Evolutionary conservation across 106 monocot genomes (phyloP), one percentile per base, ranked within the genome.

Genomic region (Phalaenopsis aphrodite): DNA sequence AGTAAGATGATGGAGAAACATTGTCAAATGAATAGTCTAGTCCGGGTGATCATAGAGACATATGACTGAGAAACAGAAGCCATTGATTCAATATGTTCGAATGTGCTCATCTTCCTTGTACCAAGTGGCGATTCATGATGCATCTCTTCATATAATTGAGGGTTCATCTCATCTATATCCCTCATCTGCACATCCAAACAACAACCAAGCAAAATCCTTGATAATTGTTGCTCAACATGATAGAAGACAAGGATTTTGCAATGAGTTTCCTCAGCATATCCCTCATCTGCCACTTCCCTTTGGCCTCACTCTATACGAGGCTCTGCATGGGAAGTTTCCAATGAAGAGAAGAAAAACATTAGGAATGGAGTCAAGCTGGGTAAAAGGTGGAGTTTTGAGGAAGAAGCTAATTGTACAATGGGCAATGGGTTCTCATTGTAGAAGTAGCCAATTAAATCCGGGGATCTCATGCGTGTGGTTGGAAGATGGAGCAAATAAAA

Each of bases 1-100:
- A 72, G 90, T 93, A 77, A 91, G 83, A 85, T 99, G 93, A 84
- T 91, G 30, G 39, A 94, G 89, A 68, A 94, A 61, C 75, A 99
- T 79, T 16, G 94, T 92, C 75, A 94, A 76, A 24, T 94, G 98
- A 88, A 68, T 24, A 91, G 14, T 86, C 88, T 87, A 41, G 39
- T 79, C 30, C 38, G 72, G 52, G 78, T 39, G 77, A 81, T 85
- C n/a, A 64, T 68, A 55, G 83, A 75, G 18, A 81, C 67, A 39
- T 64, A 84, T 69, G 84, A 77, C 79, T 88, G 86, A 37, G 88
- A 77, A 67, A 84, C 85, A 64, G 88, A 84, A 37, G 84, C 84
- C 73, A 91, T 65, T 57, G 95, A 85, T 14, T 85, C 86, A 79
- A 95, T 79, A 84, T 89, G 92, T 41, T 90, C 87, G 43, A 93